Conservation (phyloP, 495 filamentous ascomycete species). For the Hypoxylon cercidicola region DNA sequence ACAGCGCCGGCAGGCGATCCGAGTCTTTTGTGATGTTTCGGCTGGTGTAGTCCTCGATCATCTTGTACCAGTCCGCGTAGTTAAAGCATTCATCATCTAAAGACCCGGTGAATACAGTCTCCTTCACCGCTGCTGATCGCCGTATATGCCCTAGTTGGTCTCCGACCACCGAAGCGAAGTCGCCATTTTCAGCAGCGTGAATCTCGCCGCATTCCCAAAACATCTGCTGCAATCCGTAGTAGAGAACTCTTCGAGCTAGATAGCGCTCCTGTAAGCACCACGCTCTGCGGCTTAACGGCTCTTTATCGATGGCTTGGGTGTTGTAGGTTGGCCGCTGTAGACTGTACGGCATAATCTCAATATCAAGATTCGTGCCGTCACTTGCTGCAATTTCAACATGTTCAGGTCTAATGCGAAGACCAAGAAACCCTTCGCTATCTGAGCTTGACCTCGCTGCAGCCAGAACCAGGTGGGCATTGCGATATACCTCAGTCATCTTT, state of each 20-base stretch:
- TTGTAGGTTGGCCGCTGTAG: constrained; percentile 1
- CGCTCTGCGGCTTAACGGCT: constrained; percentile 46
- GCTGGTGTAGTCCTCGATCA: constrained; percentile 43
- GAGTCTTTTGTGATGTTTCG: constrained; percentile 42
- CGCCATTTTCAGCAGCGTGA: constrained; percentile 35
- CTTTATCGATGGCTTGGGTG: constrained; percentile 7
- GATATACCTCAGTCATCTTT: constrained; percentile 54
- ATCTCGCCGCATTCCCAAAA: constrained; percentile 47
- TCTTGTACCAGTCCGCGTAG: constrained; percentile 40
- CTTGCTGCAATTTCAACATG: constrained; percentile 11
- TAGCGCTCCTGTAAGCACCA: constrained; percentile 53
- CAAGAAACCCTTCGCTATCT: constrained; percentile 36
- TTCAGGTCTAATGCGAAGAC: constrained; percentile 2
- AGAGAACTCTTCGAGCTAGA: constrained; percentile 41
- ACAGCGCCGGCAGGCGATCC: constrained; percentile 50
- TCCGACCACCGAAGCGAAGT: constrained; percentile 24
- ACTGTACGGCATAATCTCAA: constrained; percentile 25
- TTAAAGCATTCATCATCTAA: constrained; percentile 1
- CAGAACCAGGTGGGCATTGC: constrained; percentile 46
- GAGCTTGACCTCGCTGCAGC: constrained; percentile 25
- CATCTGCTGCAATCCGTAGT: constrained; percentile 40
- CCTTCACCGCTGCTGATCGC: constrained; percentile 12
- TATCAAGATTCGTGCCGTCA: not conserved
- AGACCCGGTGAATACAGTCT: constrained; percentile 22
- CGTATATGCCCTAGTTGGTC: constrained; percentile 27